Evolutionary conservation across 805 yeast genomes (phyloP).

Genomic region (Wickerhamiella alocasiicola): DNA sequence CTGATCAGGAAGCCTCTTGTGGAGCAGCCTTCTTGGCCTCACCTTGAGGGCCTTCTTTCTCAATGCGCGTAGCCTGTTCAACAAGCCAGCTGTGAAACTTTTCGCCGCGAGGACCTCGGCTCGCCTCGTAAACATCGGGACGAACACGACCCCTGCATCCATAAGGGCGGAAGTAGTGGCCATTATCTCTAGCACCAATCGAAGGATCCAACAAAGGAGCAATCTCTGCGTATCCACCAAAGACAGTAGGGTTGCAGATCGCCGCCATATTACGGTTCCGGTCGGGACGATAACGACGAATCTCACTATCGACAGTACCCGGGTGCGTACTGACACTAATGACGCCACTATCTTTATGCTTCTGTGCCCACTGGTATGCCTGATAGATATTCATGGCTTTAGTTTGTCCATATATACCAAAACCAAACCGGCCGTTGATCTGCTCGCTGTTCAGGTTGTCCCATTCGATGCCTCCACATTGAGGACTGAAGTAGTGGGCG

Average conservation of each 20-base stretch:
- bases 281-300: constrained; percentile 25
- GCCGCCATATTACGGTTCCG: constrained; percentile 16
- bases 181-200: constrained; percentile 26
- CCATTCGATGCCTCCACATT: constrained; percentile 31
- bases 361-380: constrained; percentile 28
- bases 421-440: constrained; percentile 15
- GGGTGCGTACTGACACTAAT: constrained; percentile 32
- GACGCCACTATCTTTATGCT: constrained; percentile 24
- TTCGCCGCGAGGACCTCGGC: constrained; percentile 28
- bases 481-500: constrained; percentile 28
- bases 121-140: constrained; percentile 29
- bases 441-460: constrained; percentile 28
- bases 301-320: constrained; percentile 31
- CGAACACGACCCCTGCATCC: constrained; percentile 30
- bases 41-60: not conserved
- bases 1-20: no score
- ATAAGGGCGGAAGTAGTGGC: constrained; percentile 33
- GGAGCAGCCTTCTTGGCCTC: not conserved
- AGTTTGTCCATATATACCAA: constrained; percentile 33
- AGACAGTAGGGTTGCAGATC: constrained; percentile 20
- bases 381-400: constrained; percentile 35
- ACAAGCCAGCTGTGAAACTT: constrained; percentile 29
- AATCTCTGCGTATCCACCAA: constrained; percentile 37
- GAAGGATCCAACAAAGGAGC: constrained; percentile 32
- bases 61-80: not conserved